Evolutionary conservation across 768 basidiomycete species (phyloP).

Genomic region (Suillus ampliporus): DNA sequence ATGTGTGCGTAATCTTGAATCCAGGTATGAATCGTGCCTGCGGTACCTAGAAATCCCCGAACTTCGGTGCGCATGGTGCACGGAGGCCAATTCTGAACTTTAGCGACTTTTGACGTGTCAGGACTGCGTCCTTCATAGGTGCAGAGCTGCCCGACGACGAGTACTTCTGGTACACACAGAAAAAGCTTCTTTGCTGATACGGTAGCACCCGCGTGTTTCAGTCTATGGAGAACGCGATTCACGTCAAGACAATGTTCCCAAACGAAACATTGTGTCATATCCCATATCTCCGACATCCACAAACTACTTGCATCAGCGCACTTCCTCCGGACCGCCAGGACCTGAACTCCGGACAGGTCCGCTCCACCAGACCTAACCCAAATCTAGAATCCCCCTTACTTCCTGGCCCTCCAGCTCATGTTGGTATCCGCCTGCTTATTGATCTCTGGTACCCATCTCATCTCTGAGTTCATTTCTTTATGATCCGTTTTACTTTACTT

Average conservation of each 20-base stretch:
- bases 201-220: conserved; percentile 39
- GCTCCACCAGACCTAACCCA: too few species aligned
- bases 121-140: conserved; percentile 40
- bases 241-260: conserved; percentile 38
- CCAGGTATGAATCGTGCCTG: conserved; percentile 31
- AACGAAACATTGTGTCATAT: too few species aligned
- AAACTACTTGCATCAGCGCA: too few species aligned
- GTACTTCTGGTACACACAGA: conserved; percentile 33
- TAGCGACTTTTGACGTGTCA: conserved; percentile 28
- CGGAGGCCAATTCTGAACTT: conserved; percentile 38
- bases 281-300: too few species aligned
- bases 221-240: conserved; percentile 24
- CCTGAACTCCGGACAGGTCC: too few species aligned
- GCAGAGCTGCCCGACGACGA: conserved; percentile 46
- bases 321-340: too few species aligned
- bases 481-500: too few species aligned
- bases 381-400: too few species aligned
- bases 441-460: too few species aligned
- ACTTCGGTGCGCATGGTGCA: conserved; percentile 23
- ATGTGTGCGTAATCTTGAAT: conserved; percentile 34
- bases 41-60: conserved; percentile 4
- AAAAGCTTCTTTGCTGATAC: conserved; percentile 42
- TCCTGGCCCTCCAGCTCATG: too few species aligned
- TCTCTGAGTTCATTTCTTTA: too few species aligned
- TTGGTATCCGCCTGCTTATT: too few species aligned